These are phyloP conservation scores for Immersiella caudata DNA, from an alignment of 495 filamentous ascomycete genomes.

Conservation along the genomic window DNA sequence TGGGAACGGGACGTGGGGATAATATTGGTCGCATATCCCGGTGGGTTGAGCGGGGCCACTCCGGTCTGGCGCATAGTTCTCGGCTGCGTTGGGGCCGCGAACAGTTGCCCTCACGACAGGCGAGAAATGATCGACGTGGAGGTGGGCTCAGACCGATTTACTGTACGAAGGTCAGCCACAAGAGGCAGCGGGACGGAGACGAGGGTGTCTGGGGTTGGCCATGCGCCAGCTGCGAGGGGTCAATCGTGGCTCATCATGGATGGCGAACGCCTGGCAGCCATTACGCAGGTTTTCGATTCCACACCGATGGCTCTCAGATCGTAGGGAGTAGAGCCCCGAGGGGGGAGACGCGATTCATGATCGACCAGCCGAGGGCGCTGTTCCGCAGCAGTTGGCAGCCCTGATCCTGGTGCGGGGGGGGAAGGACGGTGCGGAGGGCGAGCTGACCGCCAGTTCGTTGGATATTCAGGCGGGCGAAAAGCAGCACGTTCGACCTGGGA, in stretches of 20 bases:
- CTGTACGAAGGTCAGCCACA: neutral
- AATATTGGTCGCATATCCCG: constrained; percentile 24
- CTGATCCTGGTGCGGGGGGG: constrained; percentile 36
- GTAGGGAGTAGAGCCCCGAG: constrained; percentile 19
- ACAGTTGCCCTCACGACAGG: neutral
- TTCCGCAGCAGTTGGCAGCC: constrained; percentile 26
- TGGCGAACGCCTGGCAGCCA: constrained; percentile 10
- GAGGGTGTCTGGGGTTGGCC: neutral
- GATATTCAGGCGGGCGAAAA: constrained; percentile 4
- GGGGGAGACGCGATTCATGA: constrained; percentile 36
- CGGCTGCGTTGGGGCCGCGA: constrained; percentile 5
- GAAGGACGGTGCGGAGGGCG: constrained; percentile 20
- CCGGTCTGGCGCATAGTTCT: constrained; percentile 2
- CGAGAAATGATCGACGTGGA: constrained; percentile 14
- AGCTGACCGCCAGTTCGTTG: constrained; percentile 44
- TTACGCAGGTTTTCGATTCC: constrained; percentile 14
- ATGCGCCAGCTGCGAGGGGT: constrained; percentile 5
- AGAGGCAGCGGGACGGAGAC: neutral
- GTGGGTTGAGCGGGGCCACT: constrained; percentile 24
- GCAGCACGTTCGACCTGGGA: constrained; percentile 12
- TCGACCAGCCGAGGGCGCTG: constrained; percentile 31
- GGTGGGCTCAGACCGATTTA: neutral
- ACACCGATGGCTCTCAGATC: constrained; percentile 18
- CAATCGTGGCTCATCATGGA: constrained; percentile 20
- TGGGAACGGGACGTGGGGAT: neutral